phyloP scores from a whole-genome alignment of 768 basidiomycete genomes.

The button mushroom (Agaricus bisporus) region DNA sequence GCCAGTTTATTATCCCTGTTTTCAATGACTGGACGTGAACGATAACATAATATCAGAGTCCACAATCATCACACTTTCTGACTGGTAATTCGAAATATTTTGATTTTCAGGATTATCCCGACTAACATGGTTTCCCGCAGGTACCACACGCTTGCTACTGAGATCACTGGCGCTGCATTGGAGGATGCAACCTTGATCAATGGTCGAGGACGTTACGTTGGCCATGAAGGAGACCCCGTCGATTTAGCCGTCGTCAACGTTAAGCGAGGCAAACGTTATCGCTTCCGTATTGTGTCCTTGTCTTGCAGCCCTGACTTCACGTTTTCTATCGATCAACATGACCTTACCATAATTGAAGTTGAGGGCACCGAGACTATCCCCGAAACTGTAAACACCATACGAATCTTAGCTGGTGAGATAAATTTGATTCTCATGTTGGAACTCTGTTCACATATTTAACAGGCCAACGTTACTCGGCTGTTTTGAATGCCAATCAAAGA shows the following conservation, averaged over 20 bases:
- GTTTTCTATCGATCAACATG: constrained; percentile 41
- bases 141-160: constrained; percentile 17
- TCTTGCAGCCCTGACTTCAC: constrained; percentile 27
- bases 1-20: constrained; percentile 3
- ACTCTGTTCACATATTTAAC: neutral
- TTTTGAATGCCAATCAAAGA: constrained; percentile 29
- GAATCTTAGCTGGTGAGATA: constrained; percentile 10
- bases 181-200: constrained; percentile 30
- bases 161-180: constrained; percentile 16
- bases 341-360: constrained; percentile 30
- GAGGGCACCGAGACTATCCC: constrained; percentile 23
- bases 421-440: neutral
- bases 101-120: neutral
- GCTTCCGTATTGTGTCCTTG: constrained; percentile 18
- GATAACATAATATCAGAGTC: constrained; percentile 22
- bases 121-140: constrained; percentile 1
- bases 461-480: constrained; percentile 37
- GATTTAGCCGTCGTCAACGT: constrained; percentile 30
- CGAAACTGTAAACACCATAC: constrained; percentile 23
- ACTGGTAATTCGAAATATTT: constrained; percentile 21
- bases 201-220: constrained; percentile 28
- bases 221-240: constrained; percentile 20
- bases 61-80: constrained; percentile 32
- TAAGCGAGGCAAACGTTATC: constrained; percentile 24
- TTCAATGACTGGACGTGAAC: constrained; percentile 4